Conservation (phyloP, 2,329 filamentous ascomycete species). For the Gnomoniopsis sp. region DNA sequence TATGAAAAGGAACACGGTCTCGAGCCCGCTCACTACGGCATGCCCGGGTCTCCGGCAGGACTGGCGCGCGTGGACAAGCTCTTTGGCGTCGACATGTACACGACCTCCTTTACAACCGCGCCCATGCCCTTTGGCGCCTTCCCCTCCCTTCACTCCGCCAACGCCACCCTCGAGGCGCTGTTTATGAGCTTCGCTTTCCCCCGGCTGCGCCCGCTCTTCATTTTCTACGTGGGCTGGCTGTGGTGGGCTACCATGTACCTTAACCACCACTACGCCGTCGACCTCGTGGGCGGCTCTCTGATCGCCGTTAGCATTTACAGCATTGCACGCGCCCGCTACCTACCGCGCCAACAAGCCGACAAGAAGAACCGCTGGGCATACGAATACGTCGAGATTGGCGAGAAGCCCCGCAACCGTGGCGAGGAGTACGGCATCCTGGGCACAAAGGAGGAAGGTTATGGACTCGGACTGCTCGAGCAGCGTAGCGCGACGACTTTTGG, state of each 20-base stretch:
- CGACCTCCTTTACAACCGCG: slow-evolving; percentile 83
- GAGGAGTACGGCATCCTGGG: slow-evolving; percentile 46
- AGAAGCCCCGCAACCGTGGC: slow-evolving; percentile 39
- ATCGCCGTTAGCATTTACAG: slow-evolving; percentile 78
- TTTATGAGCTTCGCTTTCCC: slow-evolving; percentile 95
- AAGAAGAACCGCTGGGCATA: slow-evolving; percentile 94
- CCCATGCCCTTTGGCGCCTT: slow-evolving; percentile 94
- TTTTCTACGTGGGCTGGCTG: slow-evolving; percentile 84
- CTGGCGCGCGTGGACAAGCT: slow-evolving; percentile 84
- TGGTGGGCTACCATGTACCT: slow-evolving; percentile 99
- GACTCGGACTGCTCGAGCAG: slow-evolving; percentile 43
- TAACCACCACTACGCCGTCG: slow-evolving; percentile 94
- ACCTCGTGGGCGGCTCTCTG: slow-evolving; percentile 81
- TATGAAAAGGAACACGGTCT: slow-evolving; percentile 92
- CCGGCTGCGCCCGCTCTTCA: slow-evolving; percentile 72
- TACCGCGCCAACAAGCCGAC: slow-evolving; percentile 77
- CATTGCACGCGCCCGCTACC: slow-evolving; percentile 72
- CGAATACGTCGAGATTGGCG: slow-evolving; percentile 85
- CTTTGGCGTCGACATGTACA: slow-evolving; percentile 91
- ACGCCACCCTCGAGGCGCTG: slow-evolving; percentile 82
- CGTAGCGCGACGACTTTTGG: slow-evolving; percentile 30
- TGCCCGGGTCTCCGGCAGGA: slow-evolving; percentile 84
- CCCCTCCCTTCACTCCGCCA: slow-evolving; percentile 86
- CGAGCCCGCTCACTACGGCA: slow-evolving; percentile 87
- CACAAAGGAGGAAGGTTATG: slow-evolving; percentile 41